phyloP scores from a whole-genome alignment of 2,329 filamentous ascomycete species.

The Lecanicillium sp. region DNA sequence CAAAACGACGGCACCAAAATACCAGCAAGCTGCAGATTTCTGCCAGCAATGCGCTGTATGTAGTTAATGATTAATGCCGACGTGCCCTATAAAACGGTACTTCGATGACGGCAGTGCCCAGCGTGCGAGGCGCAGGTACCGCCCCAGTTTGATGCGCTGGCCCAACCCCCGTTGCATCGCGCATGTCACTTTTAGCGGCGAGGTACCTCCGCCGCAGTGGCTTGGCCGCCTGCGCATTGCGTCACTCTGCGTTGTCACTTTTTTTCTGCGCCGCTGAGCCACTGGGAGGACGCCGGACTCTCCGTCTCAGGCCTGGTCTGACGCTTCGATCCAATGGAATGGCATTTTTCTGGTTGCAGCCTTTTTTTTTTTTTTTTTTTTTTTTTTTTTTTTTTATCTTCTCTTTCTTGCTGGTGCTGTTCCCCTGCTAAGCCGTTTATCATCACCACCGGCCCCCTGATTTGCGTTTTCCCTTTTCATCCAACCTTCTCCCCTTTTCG shows the following conservation, averaged over 20 bases:
- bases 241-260: slow-evolving; percentile 14
- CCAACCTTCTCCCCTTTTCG: neutral
- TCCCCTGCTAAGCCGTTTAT: too few relatives aligned
- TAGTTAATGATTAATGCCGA: too few relatives aligned
- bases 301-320: too few relatives aligned
- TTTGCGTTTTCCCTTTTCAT: neutral
- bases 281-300: too few relatives aligned
- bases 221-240: slow-evolving; percentile 5
- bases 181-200: neutral
- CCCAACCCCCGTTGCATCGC: too few relatives aligned
- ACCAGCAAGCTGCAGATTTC: too few relatives aligned
- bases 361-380: neutral
- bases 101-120: neutral
- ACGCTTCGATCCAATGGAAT: slow-evolving; percentile 9
- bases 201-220: neutral
- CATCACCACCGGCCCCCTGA: slow-evolving; percentile 1
- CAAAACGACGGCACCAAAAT: too few relatives aligned
- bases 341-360: neutral
- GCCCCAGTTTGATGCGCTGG: too few relatives aligned
- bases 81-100: too few relatives aligned
- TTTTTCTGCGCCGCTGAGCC: neutral
- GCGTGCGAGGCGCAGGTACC: too few relatives aligned
- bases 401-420: too few relatives aligned
- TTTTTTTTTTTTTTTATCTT: neutral
- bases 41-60: too few relatives aligned